Base-by-base conservation (phyloP, 345 rosid genomes). In the Viola odorata region DNA sequence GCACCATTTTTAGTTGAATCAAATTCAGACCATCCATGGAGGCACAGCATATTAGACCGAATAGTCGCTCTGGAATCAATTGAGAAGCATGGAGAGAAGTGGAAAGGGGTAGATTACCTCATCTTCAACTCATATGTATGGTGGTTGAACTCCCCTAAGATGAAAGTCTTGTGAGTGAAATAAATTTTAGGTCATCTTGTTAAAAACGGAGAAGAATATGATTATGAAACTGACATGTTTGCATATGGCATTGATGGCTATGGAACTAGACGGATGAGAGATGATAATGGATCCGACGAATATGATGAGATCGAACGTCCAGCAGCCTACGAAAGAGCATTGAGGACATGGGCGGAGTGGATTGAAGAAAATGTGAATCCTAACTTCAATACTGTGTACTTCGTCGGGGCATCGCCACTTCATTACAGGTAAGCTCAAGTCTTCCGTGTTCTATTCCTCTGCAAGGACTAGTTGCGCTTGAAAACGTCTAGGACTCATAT, bases 1-100 rank as follows among this genome's bases (percentile, higher is more conserved):
- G 84, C 90, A 48, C 95, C 90, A 6, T 84, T 79, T 70, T 8
- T 84, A 63, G 89, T 85, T 0, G 83, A 85, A 58, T 83, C 91
- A 38, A 87, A 76, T 71, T 78, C 80, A 36, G 91, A 85, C 55
- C 69, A 81, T 47, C 84, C 87, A 72, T 45, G 39, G 64, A 79
- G 81, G 60, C 82, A 85, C 32, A 82, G 83, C 44, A 81, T 61
- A 55, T 14, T 54, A 0, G 79, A 83, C 15, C 77, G 80, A 13
- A 15, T 80, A 13, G 58, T 83, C 54, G 74, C 60, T 63, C 83
- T 82, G 13, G 70, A 73, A 68, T 85, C 95, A 16, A 87, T 87
- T 53, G 58, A 74, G 14, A 85, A 80, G 32, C 84, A 81, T 10
- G 89, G 87, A 3, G 71, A 75, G 7, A 72, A 65, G 53, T 87